Evolutionary conservation across 2,329 filamentous ascomycete species (phyloP), one percentile per base, ranked within the genome.

Genomic region (Neoarthrinium moseri): DNA sequence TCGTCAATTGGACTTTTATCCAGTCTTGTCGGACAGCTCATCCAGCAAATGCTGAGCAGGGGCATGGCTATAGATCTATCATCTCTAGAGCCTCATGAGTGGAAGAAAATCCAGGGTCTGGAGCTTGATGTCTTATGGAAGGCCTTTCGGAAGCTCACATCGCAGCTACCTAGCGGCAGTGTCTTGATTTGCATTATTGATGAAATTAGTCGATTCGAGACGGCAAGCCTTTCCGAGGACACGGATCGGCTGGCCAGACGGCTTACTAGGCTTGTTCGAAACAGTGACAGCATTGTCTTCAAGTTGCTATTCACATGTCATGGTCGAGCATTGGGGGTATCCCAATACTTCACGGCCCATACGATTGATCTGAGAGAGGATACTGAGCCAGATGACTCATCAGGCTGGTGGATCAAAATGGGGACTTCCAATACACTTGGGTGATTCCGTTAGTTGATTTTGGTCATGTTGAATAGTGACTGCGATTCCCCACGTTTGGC

Each of bases 171-270:
- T 5, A 12, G 20, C 2, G 18, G 26, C 6, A 46, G 43, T 32
- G 43, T 53, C 18, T 43, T 53, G 27, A 35, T 53, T 20, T 50
- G 43, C 38, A 33, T 50, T 34, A 49, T 56, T n/a, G 47, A 56
- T 6, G 53, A 54, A 18, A 29, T 53, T n/a, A 26, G 38, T 20
- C 43, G 13, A 29, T 53, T 53, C 35, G 52, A 50, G 29, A 49
- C 45, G 10, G 17, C 5, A 4, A 29, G 45, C 4, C 34, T 48
- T 18, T 20, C 27, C 3, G 32, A 43, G 5, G 48, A 51, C 5
- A 51, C 38, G 11, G 36, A 50, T 8, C 10, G 15, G 22, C n/a
- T 49, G 3, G 29, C 50, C 2, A 39, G 45, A 34, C 46, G 45
- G 36, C 29, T 54, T 15, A 33, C 43, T 12, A 22, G 47, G 21